A percentile compares a stretch with the other conserved stretches of the same genome.
Evolutionary conservation across 257 asterid genomes (phyloP).

Genomic region (Hygrophila difformis): DNA sequence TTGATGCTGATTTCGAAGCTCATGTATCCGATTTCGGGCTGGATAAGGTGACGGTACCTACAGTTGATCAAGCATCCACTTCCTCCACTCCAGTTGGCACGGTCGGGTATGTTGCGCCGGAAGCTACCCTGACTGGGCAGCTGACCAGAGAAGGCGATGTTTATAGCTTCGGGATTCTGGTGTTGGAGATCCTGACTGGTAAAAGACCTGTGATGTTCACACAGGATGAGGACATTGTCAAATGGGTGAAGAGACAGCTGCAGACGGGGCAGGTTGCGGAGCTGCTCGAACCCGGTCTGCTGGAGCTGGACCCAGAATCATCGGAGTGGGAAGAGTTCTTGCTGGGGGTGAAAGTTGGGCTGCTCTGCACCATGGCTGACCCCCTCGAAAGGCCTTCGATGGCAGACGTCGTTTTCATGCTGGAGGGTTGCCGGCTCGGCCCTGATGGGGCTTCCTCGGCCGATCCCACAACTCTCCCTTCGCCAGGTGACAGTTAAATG

Average conservation of each 20-base stretch:
- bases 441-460: constrained; percentile 51
- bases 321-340: constrained; percentile 69
- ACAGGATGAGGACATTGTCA: constrained; percentile 54
- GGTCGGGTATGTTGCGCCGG: constrained; percentile 71
- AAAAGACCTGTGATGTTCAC: constrained; percentile 67
- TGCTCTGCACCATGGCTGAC: constrained; percentile 56
- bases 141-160: constrained; percentile 53
- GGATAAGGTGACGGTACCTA: constrained; percentile 46
- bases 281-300: constrained; percentile 54
- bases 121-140: constrained; percentile 44
- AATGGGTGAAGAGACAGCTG: constrained; percentile 55
- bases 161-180: constrained; percentile 66
- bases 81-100: constrained; percentile 57
- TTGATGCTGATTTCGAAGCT: constrained; percentile 90
- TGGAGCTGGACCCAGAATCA: constrained; percentile 62
- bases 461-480: constrained; percentile 42
- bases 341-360: constrained; percentile 53
- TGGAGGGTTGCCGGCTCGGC: constrained; percentile 51
- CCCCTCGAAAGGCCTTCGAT: constrained; percentile 52
- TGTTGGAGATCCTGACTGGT: constrained; percentile 55
- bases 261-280: constrained; percentile 49
- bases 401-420: constrained; percentile 60
- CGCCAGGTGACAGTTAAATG: constrained; percentile 18
- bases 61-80: constrained; percentile 48
- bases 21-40: constrained; percentile 72